These are phyloP conservation scores for Chlorociboria aeruginascens DNA, from an alignment of 495 filamentous ascomycete species.

Conservation along the genomic window DNA sequence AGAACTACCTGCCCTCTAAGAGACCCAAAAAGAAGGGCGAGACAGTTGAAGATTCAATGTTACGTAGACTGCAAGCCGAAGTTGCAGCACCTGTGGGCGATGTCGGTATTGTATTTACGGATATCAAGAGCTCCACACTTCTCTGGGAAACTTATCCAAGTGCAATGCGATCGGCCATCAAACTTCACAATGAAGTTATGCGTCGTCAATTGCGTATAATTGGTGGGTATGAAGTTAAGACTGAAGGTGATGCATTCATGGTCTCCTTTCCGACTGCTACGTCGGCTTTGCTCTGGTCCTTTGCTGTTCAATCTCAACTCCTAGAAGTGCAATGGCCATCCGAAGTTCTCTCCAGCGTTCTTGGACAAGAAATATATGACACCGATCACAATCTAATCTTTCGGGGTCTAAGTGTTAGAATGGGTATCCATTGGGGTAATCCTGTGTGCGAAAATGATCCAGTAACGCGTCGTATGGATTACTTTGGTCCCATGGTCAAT, in stretches of 20 bases:
- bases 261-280: slow-evolving; percentile 95
- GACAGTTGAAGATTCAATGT: slow-evolving; percentile 62
- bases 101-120: slow-evolving; percentile 90
- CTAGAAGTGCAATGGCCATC: slow-evolving; percentile 85
- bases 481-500: slow-evolving; percentile 99
- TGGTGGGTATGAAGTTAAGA: slow-evolving; percentile 98
- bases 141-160: slow-evolving; percentile 94
- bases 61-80: slow-evolving; percentile 74
- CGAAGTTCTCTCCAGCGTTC: slow-evolving; percentile 78
- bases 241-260: slow-evolving; percentile 99
- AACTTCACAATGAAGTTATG: slow-evolving; percentile 91
- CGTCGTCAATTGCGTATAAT: slow-evolving; percentile 85
- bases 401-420: slow-evolving; percentile 83
- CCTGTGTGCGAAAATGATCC: slow-evolving; percentile 93
- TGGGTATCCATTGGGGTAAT: slow-evolving; percentile 92
- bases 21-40: slow-evolving; percentile 59
- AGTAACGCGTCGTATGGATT: slow-evolving; percentile 96
- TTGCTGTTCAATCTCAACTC: slow-evolving; percentile 80
- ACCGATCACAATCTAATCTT: slow-evolving; percentile 84
- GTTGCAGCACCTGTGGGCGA: slow-evolving; percentile 84
- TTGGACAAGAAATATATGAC: slow-evolving; percentile 71
- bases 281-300: slow-evolving; percentile 87
- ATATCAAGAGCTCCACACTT: slow-evolving; percentile 96
- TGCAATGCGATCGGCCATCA: slow-evolving; percentile 91
- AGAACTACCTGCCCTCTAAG: slow-evolving; percentile 44